These are phyloP conservation scores for Piper longum DNA, from an alignment of 164 flowering plant species.

Conservation along the genomic window DNA sequence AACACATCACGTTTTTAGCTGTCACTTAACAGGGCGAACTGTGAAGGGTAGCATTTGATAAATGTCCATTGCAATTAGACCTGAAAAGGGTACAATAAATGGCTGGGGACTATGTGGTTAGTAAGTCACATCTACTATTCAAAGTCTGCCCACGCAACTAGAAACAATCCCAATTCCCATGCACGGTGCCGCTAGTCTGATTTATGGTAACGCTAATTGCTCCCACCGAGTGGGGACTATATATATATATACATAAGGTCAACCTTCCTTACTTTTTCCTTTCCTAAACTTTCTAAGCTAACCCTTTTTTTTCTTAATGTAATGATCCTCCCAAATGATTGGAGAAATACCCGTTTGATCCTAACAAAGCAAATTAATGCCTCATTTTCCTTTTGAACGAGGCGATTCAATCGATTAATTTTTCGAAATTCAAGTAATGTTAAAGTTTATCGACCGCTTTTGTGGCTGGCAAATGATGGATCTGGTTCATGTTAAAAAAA, in stretches of 20 bases:
- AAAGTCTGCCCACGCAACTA: not conserved
- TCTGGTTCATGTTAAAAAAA: too few relatives aligned
- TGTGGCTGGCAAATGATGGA: too few relatives aligned
- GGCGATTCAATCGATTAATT: too few relatives aligned
- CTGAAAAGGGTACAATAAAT: not conserved
- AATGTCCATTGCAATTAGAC: too few relatives aligned
- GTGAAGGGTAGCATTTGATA: not conserved
- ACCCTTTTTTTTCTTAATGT: not conserved
- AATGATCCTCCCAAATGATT: not conserved
- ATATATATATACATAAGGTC: too few relatives aligned
- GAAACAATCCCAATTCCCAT: not conserved
- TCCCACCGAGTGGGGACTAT: not conserved
- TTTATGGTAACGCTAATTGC: not conserved
- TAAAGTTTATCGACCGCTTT: too few relatives aligned
- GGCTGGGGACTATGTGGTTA: not conserved
- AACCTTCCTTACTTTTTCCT: not conserved
- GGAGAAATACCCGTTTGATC: not conserved
- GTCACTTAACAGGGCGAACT: too few relatives aligned
- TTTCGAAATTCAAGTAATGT: too few relatives aligned
- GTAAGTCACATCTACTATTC: not conserved
- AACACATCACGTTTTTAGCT: too few relatives aligned
- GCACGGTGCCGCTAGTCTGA: not conserved
- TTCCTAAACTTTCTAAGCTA: not conserved
- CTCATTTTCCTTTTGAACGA: too few relatives aligned
- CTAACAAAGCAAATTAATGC: not conserved